Conservation (phyloP, 106 monocot species). For the Allium sativum region DNA sequence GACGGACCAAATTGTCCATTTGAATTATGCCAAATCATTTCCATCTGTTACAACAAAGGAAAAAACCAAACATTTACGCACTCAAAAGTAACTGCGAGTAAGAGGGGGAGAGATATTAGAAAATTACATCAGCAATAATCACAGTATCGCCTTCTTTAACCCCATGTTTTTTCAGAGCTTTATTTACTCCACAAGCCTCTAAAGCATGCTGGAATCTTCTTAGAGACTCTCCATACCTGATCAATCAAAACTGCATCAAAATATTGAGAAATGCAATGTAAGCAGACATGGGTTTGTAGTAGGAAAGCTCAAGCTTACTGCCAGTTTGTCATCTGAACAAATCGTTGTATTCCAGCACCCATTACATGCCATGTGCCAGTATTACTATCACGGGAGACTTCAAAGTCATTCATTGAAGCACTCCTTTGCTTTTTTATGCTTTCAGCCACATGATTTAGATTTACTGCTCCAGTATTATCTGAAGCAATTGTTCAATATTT, state of each 20-base stretch:
- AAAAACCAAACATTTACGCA: background rate
- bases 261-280: background rate
- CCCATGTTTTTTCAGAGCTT: constrained; percentile 65
- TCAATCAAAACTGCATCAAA: constrained; percentile 2
- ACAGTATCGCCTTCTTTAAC: constrained; percentile 98
- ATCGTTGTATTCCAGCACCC: constrained; percentile 90
- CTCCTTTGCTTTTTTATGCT: constrained; percentile 56
- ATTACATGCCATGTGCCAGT: constrained; percentile 71
- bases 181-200: constrained; percentile 99
- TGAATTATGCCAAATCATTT: constrained; percentile 82
- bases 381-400: constrained; percentile 58
- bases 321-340: constrained; percentile 99
- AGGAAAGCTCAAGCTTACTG: constrained; percentile 31
- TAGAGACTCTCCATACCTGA: constrained; percentile 82
- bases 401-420: constrained; percentile 84
- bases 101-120: background rate
- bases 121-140: constrained; percentile 79
- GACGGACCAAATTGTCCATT: constrained; percentile 21
- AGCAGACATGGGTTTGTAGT: background rate
- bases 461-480: constrained; percentile 33
- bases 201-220: constrained; percentile 90
- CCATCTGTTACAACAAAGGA: constrained; percentile 51
- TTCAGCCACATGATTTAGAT: constrained; percentile 92
- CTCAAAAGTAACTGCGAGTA: background rate
- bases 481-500: constrained; percentile 2